Conservation (phyloP, 2,329 filamentous ascomycete species). For the Emydomyces testavorans region DNA sequence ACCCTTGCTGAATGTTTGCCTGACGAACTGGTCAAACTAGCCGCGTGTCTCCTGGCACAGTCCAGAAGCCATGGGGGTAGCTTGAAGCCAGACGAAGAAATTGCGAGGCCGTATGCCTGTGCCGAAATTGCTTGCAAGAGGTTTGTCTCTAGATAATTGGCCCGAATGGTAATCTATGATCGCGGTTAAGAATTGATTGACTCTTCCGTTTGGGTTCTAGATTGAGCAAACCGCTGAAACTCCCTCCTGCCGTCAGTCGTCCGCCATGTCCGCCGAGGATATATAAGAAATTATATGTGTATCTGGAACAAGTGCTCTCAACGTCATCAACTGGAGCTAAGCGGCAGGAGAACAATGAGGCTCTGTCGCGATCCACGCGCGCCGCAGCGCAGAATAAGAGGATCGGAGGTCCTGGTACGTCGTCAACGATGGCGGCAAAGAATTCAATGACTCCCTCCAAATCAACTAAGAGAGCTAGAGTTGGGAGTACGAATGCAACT, state of each 20-base stretch:
- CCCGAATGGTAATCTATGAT: not conserved
- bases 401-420: not conserved
- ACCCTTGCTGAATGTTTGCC: slow-evolving; percentile 58
- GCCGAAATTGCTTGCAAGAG: slow-evolving; percentile 82
- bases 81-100: slow-evolving; percentile 75
- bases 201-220: slow-evolving; percentile 34
- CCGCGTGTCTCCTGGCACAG: slow-evolving; percentile 64
- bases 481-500: slow-evolving; percentile 11
- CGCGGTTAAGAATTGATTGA: not conserved
- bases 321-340: slow-evolving; percentile 27
- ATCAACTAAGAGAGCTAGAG: not conserved
- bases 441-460: not conserved
- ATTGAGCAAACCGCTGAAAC: slow-evolving; percentile 61
- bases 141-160: slow-evolving; percentile 34
- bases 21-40: slow-evolving; percentile 56
- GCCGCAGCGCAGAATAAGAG: slow-evolving; percentile 15
- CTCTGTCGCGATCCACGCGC: slow-evolving; percentile 17
- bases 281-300: slow-evolving; percentile 73
- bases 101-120: slow-evolving; percentile 73
- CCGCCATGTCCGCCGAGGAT: slow-evolving; percentile 68
- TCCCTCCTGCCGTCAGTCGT: slow-evolving; percentile 62
- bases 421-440: slow-evolving; percentile 9
- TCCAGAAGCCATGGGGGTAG: slow-evolving; percentile 65
- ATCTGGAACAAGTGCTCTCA: slow-evolving; percentile 60
- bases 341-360: slow-evolving; percentile 20